Evolutionary conservation across 306 rosid genomes (phyloP), one percentile per base, ranked within the genome.

Genomic region (Malus sylvestris): DNA sequence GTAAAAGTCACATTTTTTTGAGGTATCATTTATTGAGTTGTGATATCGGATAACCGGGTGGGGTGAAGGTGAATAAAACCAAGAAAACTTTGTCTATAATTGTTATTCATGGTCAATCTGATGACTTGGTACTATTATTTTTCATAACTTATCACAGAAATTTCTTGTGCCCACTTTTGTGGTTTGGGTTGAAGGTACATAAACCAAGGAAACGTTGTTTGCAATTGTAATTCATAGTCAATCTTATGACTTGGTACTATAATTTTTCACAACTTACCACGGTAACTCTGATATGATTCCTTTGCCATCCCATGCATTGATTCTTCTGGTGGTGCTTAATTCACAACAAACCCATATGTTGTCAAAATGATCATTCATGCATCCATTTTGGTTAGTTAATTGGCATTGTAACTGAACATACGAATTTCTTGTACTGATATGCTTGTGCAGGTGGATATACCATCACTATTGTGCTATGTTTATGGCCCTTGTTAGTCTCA

Each of bases 401-500:
- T 44, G 18, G 45, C 33, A 51, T 45, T 78, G 55, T 62, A 33
- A 51, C 18, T 3, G 30, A 30, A 73, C 32, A 60, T 23, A 27
- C 29, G 18, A 33, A 53, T 71, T 30, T 20, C 60, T 19, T 63
- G 49, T 38, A 58, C 29, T 27, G 60, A 61, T 74, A 53, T 74
- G 57, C 13, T 73, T 75, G 82, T 79, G 78, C 83, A 96, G 99
- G 99, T 96, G 99, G 99, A 92, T 96, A 86, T 92, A 92, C 80
- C 99, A 96, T 86, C 99, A 96, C 81, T 96, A 96, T 81, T 91
- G 97, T 80, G 99, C 99, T 65, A 88, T 92, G 98, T 7, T 86
- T 35, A 96, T 91, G 98, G 99, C 99, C 76, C 89, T 96, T 1
- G 97, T 96, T 79, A 96, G 99, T 91, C 98, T 96, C 83, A 96